These are phyloP conservation scores for Exutisphaerella laricina DNA, from an alignment of 2,329 filamentous ascomycete genomes.

Conservation along the genomic window DNA sequence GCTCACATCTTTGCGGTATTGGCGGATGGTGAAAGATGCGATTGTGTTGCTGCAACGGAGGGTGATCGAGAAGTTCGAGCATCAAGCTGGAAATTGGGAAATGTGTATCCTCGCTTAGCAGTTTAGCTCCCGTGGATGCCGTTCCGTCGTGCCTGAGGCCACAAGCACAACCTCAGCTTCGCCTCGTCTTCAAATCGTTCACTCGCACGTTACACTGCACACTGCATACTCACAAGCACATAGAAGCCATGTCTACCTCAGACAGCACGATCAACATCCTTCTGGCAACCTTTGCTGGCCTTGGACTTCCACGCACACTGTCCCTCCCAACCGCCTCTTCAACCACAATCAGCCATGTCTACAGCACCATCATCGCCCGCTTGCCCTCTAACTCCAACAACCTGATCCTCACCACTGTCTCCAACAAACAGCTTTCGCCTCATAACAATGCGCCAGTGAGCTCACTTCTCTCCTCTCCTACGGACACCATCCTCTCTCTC, in stretches of 20 bases:
- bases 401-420: slow-evolving; percentile 75
- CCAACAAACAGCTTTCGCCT: slow-evolving; percentile 62
- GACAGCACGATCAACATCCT: slow-evolving; percentile 64
- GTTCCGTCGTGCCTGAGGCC: background rate
- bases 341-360: slow-evolving; percentile 57
- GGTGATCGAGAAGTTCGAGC: background rate
- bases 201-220: too few species aligned
- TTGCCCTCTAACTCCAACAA: slow-evolving; percentile 53
- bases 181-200: too few species aligned
- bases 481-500: slow-evolving; percentile 68
- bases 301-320: slow-evolving; percentile 76
- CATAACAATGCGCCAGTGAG: slow-evolving; percentile 53
- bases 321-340: slow-evolving; percentile 65
- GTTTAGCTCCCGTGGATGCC: background rate
- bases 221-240: too few species aligned
- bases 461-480: slow-evolving; percentile 50
- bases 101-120: background rate
- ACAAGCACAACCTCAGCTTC: too few species aligned
- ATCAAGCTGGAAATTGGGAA: slow-evolving; percentile 1
- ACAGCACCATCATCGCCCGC: slow-evolving; percentile 59
- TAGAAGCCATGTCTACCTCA: too few species aligned
- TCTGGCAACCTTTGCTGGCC: slow-evolving; percentile 75
- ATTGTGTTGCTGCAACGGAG: slow-evolving; percentile 3
- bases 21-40: slow-evolving; percentile 11
- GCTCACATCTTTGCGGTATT: slow-evolving; percentile 42